Percentiles rank a stretch among this genome's conserved stretches.
phyloP scores from a whole-genome alignment of 495 filamentous ascomycete species.

The Trypethelium eluteriae region DNA sequence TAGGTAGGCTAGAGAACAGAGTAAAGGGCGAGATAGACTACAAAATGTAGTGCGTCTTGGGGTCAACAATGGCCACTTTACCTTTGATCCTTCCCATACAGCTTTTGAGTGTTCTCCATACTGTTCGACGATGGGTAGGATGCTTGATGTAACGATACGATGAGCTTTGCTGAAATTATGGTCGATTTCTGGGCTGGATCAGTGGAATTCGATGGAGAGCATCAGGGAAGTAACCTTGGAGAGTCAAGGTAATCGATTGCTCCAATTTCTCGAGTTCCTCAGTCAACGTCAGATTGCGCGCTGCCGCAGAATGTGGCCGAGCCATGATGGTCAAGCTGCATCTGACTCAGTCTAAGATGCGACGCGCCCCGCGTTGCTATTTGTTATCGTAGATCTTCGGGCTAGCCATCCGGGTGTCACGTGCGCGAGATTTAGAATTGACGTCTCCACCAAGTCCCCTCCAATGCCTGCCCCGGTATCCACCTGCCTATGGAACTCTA shows the following conservation, averaged over 20 bases:
- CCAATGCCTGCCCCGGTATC: no score
- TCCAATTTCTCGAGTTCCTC: slow-evolving; percentile 96
- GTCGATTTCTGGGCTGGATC: slow-evolving; percentile 70
- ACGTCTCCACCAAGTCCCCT: no score
- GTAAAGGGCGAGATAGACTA: background rate
- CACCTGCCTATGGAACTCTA: no score
- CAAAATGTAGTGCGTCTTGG: background rate
- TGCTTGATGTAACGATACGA: slow-evolving; percentile 88
- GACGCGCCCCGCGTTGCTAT: no score
- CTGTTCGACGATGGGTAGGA: slow-evolving; percentile 89
- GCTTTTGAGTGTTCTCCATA: slow-evolving; percentile 89
- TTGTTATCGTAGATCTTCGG: no score
- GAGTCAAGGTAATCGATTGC: slow-evolving; percentile 89
- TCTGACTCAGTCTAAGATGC: no score
- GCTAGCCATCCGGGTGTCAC: no score
- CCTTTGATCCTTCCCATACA: slow-evolving; percentile 96
- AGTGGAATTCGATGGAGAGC: background rate
- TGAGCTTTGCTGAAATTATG: slow-evolving; percentile 96
- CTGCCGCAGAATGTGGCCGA: background rate
- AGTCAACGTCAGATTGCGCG: slow-evolving; percentile 28
- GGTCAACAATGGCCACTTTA: slow-evolving; percentile 27
- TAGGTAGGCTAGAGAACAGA: background rate
- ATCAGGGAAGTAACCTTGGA: slow-evolving; percentile 60
- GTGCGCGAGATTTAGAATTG: no score
- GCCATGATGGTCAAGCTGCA: background rate